These are phyloP conservation scores for Talaromyces sp. DNA, from an alignment of 2,329 filamentous ascomycete species.

Conservation along the genomic window DNA sequence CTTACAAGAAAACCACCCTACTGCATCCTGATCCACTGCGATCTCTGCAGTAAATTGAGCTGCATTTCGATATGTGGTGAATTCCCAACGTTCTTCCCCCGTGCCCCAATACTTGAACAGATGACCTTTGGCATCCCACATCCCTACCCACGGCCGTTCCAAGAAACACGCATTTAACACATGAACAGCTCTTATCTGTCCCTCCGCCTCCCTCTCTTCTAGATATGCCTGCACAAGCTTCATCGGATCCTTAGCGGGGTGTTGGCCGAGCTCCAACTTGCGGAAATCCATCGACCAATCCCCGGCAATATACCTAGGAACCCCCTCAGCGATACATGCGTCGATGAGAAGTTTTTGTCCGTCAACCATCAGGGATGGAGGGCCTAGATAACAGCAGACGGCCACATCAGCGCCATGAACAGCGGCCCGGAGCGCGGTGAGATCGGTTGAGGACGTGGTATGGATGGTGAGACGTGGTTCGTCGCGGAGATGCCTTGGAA, in stretches of 20 bases:
- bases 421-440: neutral
- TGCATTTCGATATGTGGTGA: neutral
- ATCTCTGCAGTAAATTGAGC: neutral
- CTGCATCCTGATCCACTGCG: neutral
- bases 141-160: neutral
- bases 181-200: neutral
- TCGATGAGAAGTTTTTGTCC: neutral
- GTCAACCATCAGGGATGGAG: neutral
- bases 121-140: neutral
- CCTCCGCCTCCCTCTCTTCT: neutral
- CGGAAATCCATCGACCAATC: neutral
- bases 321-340: neutral
- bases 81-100: neutral
- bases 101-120: neutral
- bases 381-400: neutral
- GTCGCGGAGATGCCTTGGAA: neutral
- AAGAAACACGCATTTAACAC: neutral
- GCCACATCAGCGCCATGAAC: neutral
- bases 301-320: neutral
- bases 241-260: neutral
- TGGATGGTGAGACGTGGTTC: neutral
- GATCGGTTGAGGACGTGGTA: neutral
- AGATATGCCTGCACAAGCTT: neutral
- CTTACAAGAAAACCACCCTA: neutral
- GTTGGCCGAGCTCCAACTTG: neutral